phyloP scores from a whole-genome alignment of 495 filamentous ascomycete species.

The Collariella sp. region DNA sequence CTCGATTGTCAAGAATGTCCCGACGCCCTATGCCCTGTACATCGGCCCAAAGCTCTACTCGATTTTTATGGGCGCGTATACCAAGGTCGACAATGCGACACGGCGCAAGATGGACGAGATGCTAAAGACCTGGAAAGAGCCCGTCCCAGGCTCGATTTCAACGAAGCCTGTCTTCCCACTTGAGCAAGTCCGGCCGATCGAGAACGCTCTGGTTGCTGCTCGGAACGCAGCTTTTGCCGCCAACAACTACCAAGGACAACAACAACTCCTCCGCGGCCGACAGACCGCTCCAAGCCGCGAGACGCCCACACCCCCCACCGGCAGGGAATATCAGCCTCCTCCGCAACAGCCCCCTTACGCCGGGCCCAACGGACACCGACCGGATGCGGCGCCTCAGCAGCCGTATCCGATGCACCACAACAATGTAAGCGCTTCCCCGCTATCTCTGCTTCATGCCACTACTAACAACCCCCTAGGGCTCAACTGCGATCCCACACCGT shows the following conservation, averaged over 20 bases:
- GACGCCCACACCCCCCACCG: conserved; percentile 60
- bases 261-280: conserved; percentile 52
- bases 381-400: conserved; percentile 12
- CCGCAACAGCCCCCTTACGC: conserved; percentile 18
- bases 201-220: conserved; percentile 85
- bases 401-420: conserved; percentile 21
- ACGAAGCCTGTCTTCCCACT: conserved; percentile 78
- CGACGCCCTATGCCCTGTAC: conserved; percentile 91
- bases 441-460: neutral
- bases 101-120: conserved; percentile 90
- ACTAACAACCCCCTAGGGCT: conserved; percentile 21
- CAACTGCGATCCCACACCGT: conserved; percentile 17
- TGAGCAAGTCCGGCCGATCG: conserved; percentile 79
- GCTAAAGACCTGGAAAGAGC: conserved; percentile 97
- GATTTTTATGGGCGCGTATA: conserved; percentile 95
- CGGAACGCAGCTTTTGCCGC: conserved; percentile 65
- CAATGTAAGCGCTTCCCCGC: conserved; percentile 15
- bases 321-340: conserved; percentile 25
- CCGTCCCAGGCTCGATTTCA: conserved; percentile 84
- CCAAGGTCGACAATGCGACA: conserved; percentile 69
- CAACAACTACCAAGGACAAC: conserved; percentile 53
- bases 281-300: conserved; percentile 51
- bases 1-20: conserved; percentile 97
- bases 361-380: conserved; percentile 15
- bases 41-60: conserved; percentile 83